Base-by-base conservation (phyloP, 2,329 filamentous ascomycete genomes). In the Septoria linicola region DNA sequence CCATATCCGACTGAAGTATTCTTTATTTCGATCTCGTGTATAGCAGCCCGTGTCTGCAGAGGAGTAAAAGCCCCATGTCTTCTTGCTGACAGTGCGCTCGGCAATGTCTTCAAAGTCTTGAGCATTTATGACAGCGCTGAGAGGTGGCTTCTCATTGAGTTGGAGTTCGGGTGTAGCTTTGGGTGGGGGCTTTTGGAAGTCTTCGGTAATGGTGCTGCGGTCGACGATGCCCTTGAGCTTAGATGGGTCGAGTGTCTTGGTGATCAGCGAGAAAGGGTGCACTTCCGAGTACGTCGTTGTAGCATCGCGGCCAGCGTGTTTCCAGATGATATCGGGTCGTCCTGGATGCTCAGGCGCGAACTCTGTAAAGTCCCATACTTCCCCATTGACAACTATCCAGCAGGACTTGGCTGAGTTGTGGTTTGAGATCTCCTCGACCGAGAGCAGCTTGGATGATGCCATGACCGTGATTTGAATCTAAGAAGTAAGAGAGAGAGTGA, bases 381-480 rank as follows among this genome's bases (percentile, higher is more conserved):
- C 77, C 31, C 79, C 78, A 62, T 87, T 78, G 13, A 88, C 77
- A 20, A 86, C 83, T 53, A 88, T 79, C 85, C 85, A 88, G 60
- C 73, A 75, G 48, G 66, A 60, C 5, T 63, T 57, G 10, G 60
- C 55, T 8, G 57, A 58, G 51, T 61, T 62, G 55, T 68, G 66
- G 44, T 64, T 62, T 8, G 54, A 54, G 31, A 68, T 63, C 40
- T 68, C 65, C 14, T 62, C 59, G 5, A 57, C 59, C 14, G 57
- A 55, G 32, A 63, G 41, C 8, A 56, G 51, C 21, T 41, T 59
- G 31, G 41, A 32, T 19, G 49, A 39, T 30, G 21, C 41, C 60
- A 63, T 41, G n/a, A 34, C 6, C 35, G 14, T 37, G 34, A 17
- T 37, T 37, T 8, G 23, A 27, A 10, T 5, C 23, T 37, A 8